These are phyloP conservation scores for Sphaerostilbella broomeana DNA, from an alignment of 2,329 filamentous ascomycete genomes.

Conservation along the genomic window DNA sequence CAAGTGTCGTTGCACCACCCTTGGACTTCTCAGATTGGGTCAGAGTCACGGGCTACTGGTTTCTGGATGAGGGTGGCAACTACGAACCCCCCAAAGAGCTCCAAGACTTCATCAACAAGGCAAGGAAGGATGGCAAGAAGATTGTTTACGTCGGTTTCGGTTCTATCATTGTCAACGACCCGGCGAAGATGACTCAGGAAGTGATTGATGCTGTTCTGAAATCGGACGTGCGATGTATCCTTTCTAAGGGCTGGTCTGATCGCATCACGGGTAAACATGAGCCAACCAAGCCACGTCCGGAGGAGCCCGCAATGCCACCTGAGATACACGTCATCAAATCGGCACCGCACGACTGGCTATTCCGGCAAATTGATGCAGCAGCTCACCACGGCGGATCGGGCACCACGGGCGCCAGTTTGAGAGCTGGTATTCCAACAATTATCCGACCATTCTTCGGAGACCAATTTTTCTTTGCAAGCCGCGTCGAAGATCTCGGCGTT, in stretches of 20 bases:
- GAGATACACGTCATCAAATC: constrained; percentile 85
- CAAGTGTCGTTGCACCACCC: constrained; percentile 86
- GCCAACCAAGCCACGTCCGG: constrained; percentile 43
- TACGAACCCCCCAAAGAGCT: constrained; percentile 75
- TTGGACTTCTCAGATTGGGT: constrained; percentile 98
- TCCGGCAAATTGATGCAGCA: constrained; percentile 85
- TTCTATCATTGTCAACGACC: constrained; percentile 88
- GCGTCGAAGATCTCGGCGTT: constrained; percentile 89
- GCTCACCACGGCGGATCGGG: constrained; percentile 93
- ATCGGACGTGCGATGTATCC: constrained; percentile 86
- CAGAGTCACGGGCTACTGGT: constrained; percentile 96
- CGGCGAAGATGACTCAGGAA: constrained; percentile 81
- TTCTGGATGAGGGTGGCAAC: constrained; percentile 67
- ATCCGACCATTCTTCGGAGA: constrained; percentile 97
- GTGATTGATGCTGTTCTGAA: constrained; percentile 86
- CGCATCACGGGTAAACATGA: constrained; percentile 50
- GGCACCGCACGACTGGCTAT: constrained; percentile 95
- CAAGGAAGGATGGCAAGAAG: constrained; percentile 76
- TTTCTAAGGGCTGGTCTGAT: constrained; percentile 97
- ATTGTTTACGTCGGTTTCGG: constrained; percentile 96
- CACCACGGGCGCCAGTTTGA: constrained; percentile 86
- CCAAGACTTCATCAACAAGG: constrained; percentile 73
- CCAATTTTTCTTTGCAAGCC: constrained; percentile 88
- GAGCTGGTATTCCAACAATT: constrained; percentile 88
- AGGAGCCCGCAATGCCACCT: constrained; percentile 60